These are phyloP conservation scores for Annulohypoxylon truncatum DNA, from an alignment of 2,329 filamentous ascomycete species.

Conservation along the genomic window DNA sequence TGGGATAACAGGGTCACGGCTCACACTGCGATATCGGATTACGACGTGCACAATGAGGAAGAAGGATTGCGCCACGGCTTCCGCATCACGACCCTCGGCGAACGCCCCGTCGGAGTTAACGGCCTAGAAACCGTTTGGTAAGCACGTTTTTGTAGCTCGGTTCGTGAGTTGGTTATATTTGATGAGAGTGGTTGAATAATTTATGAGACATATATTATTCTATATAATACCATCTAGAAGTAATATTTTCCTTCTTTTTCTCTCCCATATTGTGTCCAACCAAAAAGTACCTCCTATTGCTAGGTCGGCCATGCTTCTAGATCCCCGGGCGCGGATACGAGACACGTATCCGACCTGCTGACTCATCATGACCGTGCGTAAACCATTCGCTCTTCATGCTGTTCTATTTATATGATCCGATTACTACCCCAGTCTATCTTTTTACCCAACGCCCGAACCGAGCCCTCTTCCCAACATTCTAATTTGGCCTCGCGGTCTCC, in stretches of 20 bases:
- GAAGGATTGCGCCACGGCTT: constrained; percentile 57
- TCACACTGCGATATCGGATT: constrained; percentile 59
- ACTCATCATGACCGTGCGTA: background rate
- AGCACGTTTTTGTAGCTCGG: background rate
- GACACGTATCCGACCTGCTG: background rate
- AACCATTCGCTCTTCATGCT: background rate
- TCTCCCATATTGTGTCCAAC: too few relatives aligned
- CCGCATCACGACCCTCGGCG: constrained; percentile 55
- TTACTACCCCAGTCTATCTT: constrained; percentile 16
- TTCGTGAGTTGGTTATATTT: background rate
- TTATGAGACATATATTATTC: background rate
- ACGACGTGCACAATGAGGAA: constrained; percentile 54
- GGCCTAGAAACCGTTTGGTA: constrained; percentile 54
- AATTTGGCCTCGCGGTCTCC: constrained; percentile 35
- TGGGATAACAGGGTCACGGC: constrained; percentile 73
- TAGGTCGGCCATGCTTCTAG: background rate
- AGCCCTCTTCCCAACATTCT: background rate
- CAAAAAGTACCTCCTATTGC: background rate
- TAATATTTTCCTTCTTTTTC: too few relatives aligned
- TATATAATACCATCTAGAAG: background rate
- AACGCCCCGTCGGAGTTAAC: constrained; percentile 53
- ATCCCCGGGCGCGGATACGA: background rate
- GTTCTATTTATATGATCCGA: background rate
- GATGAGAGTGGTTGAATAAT: background rate
- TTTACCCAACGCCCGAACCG: background rate